Percentiles rank a stretch among this genome's conserved stretches.
These are phyloP conservation scores for Euphorbia tirucalli DNA, from an alignment of 345 rosid genomes.

Conservation along the genomic window DNA sequence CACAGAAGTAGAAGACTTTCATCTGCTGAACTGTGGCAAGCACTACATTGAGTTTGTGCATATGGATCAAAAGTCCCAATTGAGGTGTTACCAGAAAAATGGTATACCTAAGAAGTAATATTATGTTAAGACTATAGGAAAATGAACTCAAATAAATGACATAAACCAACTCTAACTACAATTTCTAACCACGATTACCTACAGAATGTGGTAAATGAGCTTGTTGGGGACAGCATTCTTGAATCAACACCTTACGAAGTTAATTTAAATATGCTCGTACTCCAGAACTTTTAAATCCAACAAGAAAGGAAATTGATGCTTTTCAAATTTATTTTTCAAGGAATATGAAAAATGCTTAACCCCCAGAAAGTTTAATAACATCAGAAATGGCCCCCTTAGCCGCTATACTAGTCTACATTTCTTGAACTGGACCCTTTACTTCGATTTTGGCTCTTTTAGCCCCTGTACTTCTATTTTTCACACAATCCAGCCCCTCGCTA, in stretches of 20 bases:
- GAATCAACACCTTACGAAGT: background rate
- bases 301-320: background rate
- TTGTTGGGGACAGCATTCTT: background rate
- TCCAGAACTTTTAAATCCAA: background rate
- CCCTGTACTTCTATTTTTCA: background rate
- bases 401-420: too few relatives aligned
- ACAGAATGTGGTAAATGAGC: background rate
- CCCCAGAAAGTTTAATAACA: too few relatives aligned
- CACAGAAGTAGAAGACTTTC: constrained; percentile 51
- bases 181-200: background rate
- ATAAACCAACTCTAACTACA: background rate
- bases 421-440: background rate
- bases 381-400: too few relatives aligned
- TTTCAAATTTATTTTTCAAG: too few relatives aligned
- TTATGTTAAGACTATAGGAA: background rate
- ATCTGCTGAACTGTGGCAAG: constrained; percentile 36
- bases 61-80: constrained; percentile 39
- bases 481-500: background rate
- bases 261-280: background rate
- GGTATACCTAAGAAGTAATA: constrained; percentile 38
- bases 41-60: constrained; percentile 34
- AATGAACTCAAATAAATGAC: background rate
- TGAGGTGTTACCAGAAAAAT: constrained; percentile 32
- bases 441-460: background rate
- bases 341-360: too few relatives aligned